A percentile compares a stretch with the other conserved stretches of the same genome.
Conservation (phyloP, 1,139 yeast species). For the Geotrichum klebahnii region DNA sequence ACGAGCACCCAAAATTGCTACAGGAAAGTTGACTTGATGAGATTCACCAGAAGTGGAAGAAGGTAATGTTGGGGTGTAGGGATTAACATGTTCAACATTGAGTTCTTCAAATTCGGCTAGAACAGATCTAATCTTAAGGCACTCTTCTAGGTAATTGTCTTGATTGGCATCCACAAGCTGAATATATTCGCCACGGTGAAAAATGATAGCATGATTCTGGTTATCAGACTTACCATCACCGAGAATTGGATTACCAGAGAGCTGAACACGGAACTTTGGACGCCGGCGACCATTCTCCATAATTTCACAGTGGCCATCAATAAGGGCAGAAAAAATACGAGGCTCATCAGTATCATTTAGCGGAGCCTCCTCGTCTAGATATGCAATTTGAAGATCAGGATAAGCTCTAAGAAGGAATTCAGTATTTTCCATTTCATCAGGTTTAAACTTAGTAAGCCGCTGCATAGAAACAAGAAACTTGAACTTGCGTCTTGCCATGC, state of each 20-base stretch:
- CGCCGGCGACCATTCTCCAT: conserved; percentile 98
- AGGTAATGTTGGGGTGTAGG: conserved; percentile 40
- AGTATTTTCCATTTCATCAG: conserved; percentile 96
- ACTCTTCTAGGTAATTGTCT: conserved; percentile 96
- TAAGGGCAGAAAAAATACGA: conserved; percentile 90
- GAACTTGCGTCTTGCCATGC: conserved; percentile 99
- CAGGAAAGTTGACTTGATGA: conserved; percentile 60
- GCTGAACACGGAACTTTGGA: conserved; percentile 95
- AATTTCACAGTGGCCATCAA: conserved; percentile 97
- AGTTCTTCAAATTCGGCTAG: conserved; percentile 97
- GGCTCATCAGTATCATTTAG: conserved; percentile 95
- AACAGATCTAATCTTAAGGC: conserved; percentile 94
- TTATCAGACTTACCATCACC: conserved; percentile 99
- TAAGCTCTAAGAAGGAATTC: conserved; percentile 97
- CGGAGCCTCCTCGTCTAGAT: conserved; percentile 90
- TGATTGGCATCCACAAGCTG: conserved; percentile 98
- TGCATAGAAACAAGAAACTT: conserved; percentile 97
- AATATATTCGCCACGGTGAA: conserved; percentile 97
- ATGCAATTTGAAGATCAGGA: conserved; percentile 97
- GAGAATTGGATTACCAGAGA: conserved; percentile 96
- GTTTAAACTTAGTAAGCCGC: conserved; percentile 93
- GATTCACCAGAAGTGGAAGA: conserved; percentile 29
- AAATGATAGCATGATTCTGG: conserved; percentile 93
- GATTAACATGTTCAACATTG: conserved; percentile 52
- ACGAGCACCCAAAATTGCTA: conserved; percentile 98